These are phyloP conservation scores for Sphaceloma murrayae DNA, from an alignment of 2,329 filamentous ascomycete genomes.

Conservation along the genomic window DNA sequence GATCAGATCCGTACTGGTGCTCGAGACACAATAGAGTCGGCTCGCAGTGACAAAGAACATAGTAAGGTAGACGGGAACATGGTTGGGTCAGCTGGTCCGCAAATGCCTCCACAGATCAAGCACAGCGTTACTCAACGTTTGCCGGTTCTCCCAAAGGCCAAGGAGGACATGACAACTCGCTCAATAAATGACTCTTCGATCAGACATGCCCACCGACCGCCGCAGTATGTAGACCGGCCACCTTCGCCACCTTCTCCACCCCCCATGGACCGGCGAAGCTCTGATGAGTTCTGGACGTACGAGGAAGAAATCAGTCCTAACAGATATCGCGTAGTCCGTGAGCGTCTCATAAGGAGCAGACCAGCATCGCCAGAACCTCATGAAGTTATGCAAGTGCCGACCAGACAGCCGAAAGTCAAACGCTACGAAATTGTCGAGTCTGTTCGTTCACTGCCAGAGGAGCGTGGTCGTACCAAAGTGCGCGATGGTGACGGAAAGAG, in stretches of 20 bases:
- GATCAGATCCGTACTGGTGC: not conserved
- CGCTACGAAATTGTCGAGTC: conserved; percentile 10
- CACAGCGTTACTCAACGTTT: no score
- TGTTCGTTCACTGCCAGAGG: conserved; percentile 10
- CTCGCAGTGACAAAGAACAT: no score
- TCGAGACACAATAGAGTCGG: not conserved
- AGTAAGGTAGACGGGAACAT: no score
- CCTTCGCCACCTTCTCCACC: conserved; percentile 11
- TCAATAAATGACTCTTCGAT: no score
- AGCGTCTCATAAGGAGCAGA: conserved; percentile 8
- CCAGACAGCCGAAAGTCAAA: conserved; percentile 2
- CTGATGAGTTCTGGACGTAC: conserved; percentile 6
- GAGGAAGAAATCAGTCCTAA: conserved; percentile 10
- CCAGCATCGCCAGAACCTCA: not conserved
- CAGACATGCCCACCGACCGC: no score
- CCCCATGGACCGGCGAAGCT: not conserved
- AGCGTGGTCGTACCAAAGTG: conserved; percentile 4
- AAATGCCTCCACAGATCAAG: no score
- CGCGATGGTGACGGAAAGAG: conserved; percentile 9
- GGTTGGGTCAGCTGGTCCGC: no score
- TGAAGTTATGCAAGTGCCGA: not conserved
- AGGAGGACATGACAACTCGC: no score
- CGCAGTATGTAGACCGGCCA: not conserved
- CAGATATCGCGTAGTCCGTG: conserved; percentile 4
- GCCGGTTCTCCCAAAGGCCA: no score